Percentiles rank a stretch among this genome's conserved stretches.
phyloP scores from a whole-genome alignment of 768 basidiomycete species.

The Trametes maxima region DNA sequence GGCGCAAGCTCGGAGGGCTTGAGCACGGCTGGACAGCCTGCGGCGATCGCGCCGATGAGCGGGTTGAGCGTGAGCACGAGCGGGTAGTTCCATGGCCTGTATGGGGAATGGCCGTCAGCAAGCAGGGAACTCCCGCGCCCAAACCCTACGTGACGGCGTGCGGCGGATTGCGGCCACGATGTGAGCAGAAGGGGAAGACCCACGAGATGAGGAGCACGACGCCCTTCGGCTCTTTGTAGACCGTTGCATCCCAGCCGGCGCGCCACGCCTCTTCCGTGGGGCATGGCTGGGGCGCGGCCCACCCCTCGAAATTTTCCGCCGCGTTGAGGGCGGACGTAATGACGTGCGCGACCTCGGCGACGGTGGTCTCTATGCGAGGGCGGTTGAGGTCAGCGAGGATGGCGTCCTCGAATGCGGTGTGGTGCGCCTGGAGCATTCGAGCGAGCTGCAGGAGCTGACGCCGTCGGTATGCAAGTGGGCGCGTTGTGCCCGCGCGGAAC shows the following conservation, averaged over 20 bases:
- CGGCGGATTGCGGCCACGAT: not conserved
- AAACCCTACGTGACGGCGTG: not conserved
- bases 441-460: conserved; percentile 67
- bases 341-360: conserved; percentile 46
- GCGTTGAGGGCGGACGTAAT: conserved; percentile 46
- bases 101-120: not conserved
- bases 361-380: conserved; percentile 26
- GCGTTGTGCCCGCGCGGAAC: conserved; percentile 53
- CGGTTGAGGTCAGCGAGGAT: conserved; percentile 35
- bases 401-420: conserved; percentile 51
- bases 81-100: conserved; percentile 72
- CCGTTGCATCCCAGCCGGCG: conserved; percentile 52
- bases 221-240: conserved; percentile 62
- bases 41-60: conserved; percentile 70
- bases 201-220: conserved; percentile 63
- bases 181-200: conserved; percentile 28
- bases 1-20: conserved; percentile 70
- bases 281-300: conserved; percentile 50
- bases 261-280: conserved; percentile 47
- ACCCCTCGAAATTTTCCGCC: conserved; percentile 56
- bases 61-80: conserved; percentile 57
- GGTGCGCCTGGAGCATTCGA: conserved; percentile 63
- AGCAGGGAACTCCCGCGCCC: too few relatives aligned
- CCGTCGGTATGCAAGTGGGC: conserved; percentile 60
- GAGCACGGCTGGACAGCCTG: conserved; percentile 67